Evolutionary conservation across 1,284 basidiomycete species (phyloP).

Genomic region (Rhodotorula sp.): DNA sequence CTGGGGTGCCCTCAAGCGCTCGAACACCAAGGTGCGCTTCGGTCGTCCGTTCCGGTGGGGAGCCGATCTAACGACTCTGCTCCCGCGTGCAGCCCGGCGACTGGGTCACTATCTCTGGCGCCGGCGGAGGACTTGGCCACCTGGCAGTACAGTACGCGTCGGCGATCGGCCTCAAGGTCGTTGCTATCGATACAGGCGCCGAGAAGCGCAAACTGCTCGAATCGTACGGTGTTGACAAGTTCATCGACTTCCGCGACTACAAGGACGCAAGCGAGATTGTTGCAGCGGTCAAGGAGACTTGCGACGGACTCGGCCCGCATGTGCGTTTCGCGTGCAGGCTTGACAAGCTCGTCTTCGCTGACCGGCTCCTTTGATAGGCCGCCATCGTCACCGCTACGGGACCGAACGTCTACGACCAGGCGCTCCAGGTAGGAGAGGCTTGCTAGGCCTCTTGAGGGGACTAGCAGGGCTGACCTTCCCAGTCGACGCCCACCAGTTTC

Average conservation of each 20-base stretch:
- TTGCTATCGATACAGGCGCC: slow-evolving; percentile 39
- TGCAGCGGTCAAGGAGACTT: slow-evolving; percentile 24
- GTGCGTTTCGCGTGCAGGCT: neutral
- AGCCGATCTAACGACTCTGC: neutral
- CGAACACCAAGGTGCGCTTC: neutral
- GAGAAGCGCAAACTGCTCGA: slow-evolving; percentile 36
- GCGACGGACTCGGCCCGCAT: slow-evolving; percentile 31
- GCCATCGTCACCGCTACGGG: slow-evolving; percentile 66
- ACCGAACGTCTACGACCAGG: slow-evolving; percentile 46
- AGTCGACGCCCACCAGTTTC: slow-evolving; percentile 12
- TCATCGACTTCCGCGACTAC: slow-evolving; percentile 38
- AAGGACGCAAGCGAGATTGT: slow-evolving; percentile 4
- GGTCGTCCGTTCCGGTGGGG: neutral
- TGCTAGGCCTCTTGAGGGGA: too few relatives aligned
- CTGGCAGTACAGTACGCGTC: slow-evolving; percentile 51
- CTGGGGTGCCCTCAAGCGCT: slow-evolving; percentile 31
- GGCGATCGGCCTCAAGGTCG: slow-evolving; percentile 27
- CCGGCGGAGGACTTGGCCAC: slow-evolving; percentile 35
- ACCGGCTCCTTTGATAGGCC: slow-evolving; percentile 45
- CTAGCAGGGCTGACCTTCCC: neutral
- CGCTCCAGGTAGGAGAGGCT: slow-evolving; percentile 6
- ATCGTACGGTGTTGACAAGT: slow-evolving; percentile 32
- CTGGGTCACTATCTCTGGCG: slow-evolving; percentile 32
- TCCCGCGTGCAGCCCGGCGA: slow-evolving; percentile 6
- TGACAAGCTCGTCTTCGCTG: too few relatives aligned